Base-by-base conservation (phyloP, 768 basidiomycete genomes). In the Saitozyma sp. region DNA sequence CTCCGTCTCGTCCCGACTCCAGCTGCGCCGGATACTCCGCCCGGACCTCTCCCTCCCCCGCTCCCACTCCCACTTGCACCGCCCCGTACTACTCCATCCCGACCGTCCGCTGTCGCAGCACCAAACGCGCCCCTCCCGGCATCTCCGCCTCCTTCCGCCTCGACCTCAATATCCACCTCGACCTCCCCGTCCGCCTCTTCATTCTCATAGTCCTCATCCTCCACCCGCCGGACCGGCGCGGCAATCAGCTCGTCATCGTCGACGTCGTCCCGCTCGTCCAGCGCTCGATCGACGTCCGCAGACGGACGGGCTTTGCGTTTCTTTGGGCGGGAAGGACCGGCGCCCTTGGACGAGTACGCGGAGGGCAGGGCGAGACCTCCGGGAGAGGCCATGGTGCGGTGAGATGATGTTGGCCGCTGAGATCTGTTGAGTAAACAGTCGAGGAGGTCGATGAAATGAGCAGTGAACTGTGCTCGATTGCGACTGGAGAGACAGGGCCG, bases 231-330 rank as follows among this genome's bases (percentile, higher is more conserved):
- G 29, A 29, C 29, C 29, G 61, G 56, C n/a, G 60, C 60, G 53
- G 58, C 70, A 2, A 70, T 51, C 9, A 70, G 17, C 40, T 73
- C 69, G 8, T 60, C 56, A 8, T 69, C 67, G 10, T 54, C 59
- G 4, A 73, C 65, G 61, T 75, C 74, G 43, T 75, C 74, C 16
- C 61, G 51, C 50, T 70, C 74, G 53, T 71, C 67, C 50, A 68
- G 53, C 41, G 55, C 61, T 46, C 61, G 16, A 50, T 52, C 43
- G 17, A 29, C 29, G 29, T 29, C 29, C 29, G 29, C 29, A 29
- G 29, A 29, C 29, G 29, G 29, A 29, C 29, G 29, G 2, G 29
- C 29, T 5, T 29, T 29, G 29, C 29, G 29, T 29, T 29, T 29
- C 29, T 29, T 29, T 29, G 29, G 29, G 29, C 29, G 29, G 5